Evolutionary conservation across 305 asterid species (phyloP), one percentile per base, ranked within the genome.

Genomic region (Fraxinus sp.): DNA sequence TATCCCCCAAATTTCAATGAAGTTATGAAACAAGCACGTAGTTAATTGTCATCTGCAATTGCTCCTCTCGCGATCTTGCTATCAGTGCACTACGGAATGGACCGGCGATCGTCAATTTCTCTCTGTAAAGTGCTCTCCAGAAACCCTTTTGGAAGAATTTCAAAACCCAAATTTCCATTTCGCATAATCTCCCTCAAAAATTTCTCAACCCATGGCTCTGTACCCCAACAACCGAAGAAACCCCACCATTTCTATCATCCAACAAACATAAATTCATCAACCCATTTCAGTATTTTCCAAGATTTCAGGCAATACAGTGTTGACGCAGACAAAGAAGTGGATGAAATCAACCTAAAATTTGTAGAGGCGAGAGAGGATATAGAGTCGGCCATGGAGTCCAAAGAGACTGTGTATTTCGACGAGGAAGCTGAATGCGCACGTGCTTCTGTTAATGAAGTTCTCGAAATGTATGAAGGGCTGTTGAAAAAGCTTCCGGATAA

Each of bases 401-500:
- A 95, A 57, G 99, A 96, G 81, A 95, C 99, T 0, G 97, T 95
- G 59, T 96, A 96, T 83, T 95, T 96, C 80, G 89, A 96, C 80
- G 98, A 96, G 78, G 98, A 96, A 91, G 98, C 98, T 62, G 97
- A 92, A 80, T 96, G 98, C 77, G 99, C 99, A 3, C 98, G 99
- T 82, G 89, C 83, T 36, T 98, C 95, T 33, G 99, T 92, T 62
- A 83, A 83, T 24, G 97, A 93, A 68, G 98, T 92, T 32, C 86
- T 96, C 26, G 93, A 87, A 39, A 62, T 93, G 97, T 96, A 93
- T 77, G 87, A 89, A 2, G 93, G 86, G 30, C 84, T 95, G 81
- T 68, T 93, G 90, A 76, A 37, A 10, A 95, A 80, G 84, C 82
- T 93, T 64, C 90, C 96, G 8, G 94, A 93, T 85, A 87, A 82